These are phyloP conservation scores for Claviceps spartinae DNA, from an alignment of 2,329 filamentous ascomycete species.

Conservation along the genomic window DNA sequence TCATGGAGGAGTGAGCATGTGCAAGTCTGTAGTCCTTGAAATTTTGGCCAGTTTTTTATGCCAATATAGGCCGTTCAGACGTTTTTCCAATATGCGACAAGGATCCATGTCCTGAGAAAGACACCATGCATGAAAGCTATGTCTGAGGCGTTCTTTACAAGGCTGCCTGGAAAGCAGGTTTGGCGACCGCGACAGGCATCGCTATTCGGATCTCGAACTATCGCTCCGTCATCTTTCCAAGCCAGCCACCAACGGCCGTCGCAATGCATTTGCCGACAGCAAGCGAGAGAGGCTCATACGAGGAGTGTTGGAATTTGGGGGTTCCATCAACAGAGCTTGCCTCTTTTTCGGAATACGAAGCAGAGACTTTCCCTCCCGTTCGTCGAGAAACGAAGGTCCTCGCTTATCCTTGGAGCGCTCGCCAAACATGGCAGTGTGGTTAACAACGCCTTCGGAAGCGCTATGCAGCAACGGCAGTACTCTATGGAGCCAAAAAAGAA, in stretches of 20 bases:
- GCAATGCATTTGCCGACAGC: not conserved
- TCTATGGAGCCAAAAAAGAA: not conserved
- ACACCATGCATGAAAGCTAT: slow-evolving; percentile 28
- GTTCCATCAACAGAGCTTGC: not conserved
- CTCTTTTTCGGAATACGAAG: not conserved
- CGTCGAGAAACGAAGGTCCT: not conserved
- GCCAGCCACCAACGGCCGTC: slow-evolving; percentile 3
- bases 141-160: slow-evolving; percentile 25
- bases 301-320: not conserved
- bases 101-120: slow-evolving; percentile 2
- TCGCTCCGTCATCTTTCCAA: not conserved
- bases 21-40: not conserved
- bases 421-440: not conserved
- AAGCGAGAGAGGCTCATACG: not conserved
- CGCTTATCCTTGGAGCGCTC: not conserved
- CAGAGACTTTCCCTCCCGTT: not conserved
- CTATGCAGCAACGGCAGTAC: not conserved
- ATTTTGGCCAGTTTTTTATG: not conserved
- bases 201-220: slow-evolving; percentile 3
- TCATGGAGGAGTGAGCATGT: slow-evolving; percentile 19
- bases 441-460: not conserved
- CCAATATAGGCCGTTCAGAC: not conserved
- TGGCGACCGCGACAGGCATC: slow-evolving; percentile 15
- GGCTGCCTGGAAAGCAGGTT: slow-evolving; percentile 23
- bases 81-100: not conserved